phyloP scores from a whole-genome alignment of 768 basidiomycete species.

The Coprinopsis strossmayeri region DNA sequence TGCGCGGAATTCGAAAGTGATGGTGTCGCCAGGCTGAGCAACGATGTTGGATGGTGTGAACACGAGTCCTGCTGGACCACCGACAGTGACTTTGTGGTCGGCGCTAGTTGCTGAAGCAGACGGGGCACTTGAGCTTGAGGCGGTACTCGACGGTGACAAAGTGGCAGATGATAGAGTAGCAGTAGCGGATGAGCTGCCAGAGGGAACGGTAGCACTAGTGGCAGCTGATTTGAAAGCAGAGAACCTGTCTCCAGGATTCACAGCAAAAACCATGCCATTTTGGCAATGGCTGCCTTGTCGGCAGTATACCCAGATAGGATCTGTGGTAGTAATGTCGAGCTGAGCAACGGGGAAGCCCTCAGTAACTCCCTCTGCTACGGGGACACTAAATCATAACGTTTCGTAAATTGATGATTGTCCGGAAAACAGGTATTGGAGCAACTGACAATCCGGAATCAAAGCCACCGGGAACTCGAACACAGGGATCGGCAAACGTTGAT shows the following conservation, averaged over 20 bases:
- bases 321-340: conserved; percentile 24
- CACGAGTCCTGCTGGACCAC: conserved; percentile 28
- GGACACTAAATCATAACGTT: not conserved
- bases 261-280: conserved; percentile 19
- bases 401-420: too few relatives aligned
- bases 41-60: conserved; percentile 40
- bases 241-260: conserved; percentile 53
- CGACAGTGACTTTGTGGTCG: conserved; percentile 39
- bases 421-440: too few relatives aligned
- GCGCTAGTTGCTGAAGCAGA: conserved; percentile 2
- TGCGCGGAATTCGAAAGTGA: conserved; percentile 41
- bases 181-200: conserved; percentile 7
- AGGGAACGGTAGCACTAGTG: conserved; percentile 30
- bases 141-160: conserved; percentile 22
- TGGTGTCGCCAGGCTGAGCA: conserved; percentile 40
- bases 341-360: conserved; percentile 39
- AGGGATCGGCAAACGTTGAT: conserved; percentile 45
- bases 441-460: conserved; percentile 58
- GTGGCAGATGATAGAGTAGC: conserved; percentile 25
- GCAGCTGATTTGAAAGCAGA: conserved; percentile 50
- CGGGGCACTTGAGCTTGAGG: conserved; percentile 13
- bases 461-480: conserved; percentile 31
- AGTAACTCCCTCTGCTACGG: conserved; percentile 10
- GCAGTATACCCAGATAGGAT: conserved; percentile 14
- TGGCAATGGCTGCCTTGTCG: conserved; percentile 12